A percentile compares a stretch with the other conserved stretches of the same genome.
These are phyloP conservation scores for Colletotrichum sp. DNA, from an alignment of 2,329 filamentous ascomycete species.

Conservation along the genomic window DNA sequence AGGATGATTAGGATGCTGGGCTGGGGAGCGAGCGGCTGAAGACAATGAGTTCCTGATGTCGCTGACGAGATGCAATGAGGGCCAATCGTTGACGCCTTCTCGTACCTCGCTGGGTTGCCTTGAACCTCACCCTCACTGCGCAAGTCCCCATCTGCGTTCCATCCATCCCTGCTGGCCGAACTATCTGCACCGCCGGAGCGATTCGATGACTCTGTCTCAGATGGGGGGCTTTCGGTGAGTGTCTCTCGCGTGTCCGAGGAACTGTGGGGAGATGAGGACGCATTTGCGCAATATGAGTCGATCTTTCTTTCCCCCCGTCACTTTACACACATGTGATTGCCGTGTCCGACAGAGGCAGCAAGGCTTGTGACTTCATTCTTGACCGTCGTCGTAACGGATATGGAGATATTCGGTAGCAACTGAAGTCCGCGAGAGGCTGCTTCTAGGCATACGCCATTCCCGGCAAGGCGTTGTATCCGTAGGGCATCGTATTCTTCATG, in stretches of 20 bases:
- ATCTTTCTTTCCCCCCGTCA: background rate
- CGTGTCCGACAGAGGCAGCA: background rate
- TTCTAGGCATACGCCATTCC: background rate
- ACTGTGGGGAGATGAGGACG: background rate
- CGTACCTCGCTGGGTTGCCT: background rate
- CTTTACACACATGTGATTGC: background rate
- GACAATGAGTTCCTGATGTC: background rate
- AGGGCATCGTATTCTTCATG: background rate
- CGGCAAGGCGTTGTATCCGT: background rate
- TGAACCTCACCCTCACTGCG: background rate
- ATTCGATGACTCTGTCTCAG: slow-evolving; percentile 7
- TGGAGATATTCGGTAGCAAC: background rate
- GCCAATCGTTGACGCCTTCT: background rate
- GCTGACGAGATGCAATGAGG: background rate
- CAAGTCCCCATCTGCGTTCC: background rate
- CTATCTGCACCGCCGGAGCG: background rate
- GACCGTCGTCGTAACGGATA: background rate
- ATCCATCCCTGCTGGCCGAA: background rate
- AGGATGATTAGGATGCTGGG: background rate
- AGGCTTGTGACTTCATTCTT: background rate
- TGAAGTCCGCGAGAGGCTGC: background rate
- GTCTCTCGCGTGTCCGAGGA: background rate
- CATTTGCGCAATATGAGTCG: background rate
- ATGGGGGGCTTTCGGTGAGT: slow-evolving; percentile 4
- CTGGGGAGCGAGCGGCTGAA: background rate